Evolutionary conservation across 352 stramenopile genomes (phyloP).

Genomic region (Thalassiosira livingstoniorum): DNA sequence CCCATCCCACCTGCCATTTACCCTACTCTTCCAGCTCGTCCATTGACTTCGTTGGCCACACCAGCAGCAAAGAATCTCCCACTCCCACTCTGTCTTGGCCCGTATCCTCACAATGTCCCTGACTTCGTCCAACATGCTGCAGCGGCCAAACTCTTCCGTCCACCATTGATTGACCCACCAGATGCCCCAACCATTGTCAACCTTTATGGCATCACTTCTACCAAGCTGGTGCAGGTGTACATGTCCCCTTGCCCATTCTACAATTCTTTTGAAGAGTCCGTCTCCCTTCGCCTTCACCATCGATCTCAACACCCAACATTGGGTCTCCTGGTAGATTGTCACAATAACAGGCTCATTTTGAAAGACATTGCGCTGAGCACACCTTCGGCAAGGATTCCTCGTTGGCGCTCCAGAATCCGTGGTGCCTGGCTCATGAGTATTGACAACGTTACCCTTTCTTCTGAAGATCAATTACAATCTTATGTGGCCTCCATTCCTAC

Average conservation of each 20-base stretch:
- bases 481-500: neutral
- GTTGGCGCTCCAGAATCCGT: neutral
- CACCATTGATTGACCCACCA: no score
- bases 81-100: no score
- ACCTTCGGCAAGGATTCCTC: neutral
- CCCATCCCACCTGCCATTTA: no score
- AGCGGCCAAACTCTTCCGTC: no score
- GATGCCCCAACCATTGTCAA: no score
- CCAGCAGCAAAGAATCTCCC: no score
- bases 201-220: slow-evolving; percentile 5
- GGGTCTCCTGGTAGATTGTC: slow-evolving; percentile 4
- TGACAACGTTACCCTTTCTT: neutral
- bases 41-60: no score
- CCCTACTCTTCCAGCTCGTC: no score
- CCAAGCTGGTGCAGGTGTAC: slow-evolving; percentile 31
- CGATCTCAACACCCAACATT: neutral
- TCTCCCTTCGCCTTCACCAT: slow-evolving; percentile 7
- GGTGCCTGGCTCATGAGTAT: neutral
- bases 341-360: slow-evolving; percentile 10
- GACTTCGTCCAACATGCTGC: no score
- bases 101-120: no score
- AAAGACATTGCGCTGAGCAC: neutral
- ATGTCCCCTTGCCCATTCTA: slow-evolving; percentile 33
- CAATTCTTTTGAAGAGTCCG: slow-evolving; percentile 26
- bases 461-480: neutral